Base-by-base conservation (phyloP, 2,329 filamentous ascomycete species). In the Penicillium sumatraense region DNA sequence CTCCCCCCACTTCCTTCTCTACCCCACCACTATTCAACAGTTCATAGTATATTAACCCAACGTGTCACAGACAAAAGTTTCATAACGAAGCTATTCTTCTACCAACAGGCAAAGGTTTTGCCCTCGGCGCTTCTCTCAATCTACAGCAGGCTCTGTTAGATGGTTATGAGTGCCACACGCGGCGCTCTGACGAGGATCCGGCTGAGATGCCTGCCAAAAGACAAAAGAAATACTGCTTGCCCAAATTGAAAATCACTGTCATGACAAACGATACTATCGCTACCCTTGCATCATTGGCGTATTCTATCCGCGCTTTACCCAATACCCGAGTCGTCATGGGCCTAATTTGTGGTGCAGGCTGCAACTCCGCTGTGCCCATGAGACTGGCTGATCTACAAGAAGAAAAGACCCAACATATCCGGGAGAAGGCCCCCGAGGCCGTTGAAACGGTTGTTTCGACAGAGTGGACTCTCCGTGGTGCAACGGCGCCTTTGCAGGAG, bases 191-290 rank as follows among this genome's bases (percentile, higher is more conserved):
- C 46, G 59, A 59, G 5, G 49, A 63, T 56, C 26, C 45, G 33
- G 50, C 38, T 42, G 33, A 67, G 59, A 54, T 64, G 55, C 53
- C 61, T 27, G 48, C 58, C 48, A 66, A 74, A 57, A 60, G 71
- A 62, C 62, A 68, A 53, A 64, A 68, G 54, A 53, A 67, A 40
- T 65, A 61, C 57, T 60, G 65, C 56, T 76, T 91, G 8, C 89
- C 89, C 0, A 80, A 75, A 7, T 83, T 93, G 59, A 81, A 80
- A 48, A 86, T 92, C 41, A 81, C 84, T 3, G 89, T 88, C 54
- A 91, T 93, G 63, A 84, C 88, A 38, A 93, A 93, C 68, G 89
- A 93, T 65, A 86, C 89, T 0, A 89, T 92, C 6, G 87, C 89
- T 2, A 92, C 89, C 0, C 80, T 92, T 33, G 84, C 89, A n/a